Evolutionary conservation across 148 eudicot species (phyloP), one percentile per base, ranked within the genome.

Genomic region (Nepenthes mirabilis): DNA sequence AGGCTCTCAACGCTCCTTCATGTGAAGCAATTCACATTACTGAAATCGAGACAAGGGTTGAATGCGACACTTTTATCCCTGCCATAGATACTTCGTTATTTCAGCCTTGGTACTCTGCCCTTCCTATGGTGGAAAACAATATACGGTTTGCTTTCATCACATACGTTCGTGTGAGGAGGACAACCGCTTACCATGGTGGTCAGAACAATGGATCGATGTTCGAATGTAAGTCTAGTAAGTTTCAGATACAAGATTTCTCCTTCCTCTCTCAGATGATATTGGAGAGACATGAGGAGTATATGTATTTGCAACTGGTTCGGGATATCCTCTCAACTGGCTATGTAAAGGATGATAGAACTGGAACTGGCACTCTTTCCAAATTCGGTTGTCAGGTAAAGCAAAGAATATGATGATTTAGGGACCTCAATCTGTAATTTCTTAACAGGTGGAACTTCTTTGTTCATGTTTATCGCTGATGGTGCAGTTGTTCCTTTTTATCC

Each of bases 11-110:
- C 75, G 83, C 82, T 60, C 85, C 84, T 65, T 87, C 75, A 66
- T 89, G 97, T 68, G 91, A 86, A 59, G 97, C 97, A 14, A 79
- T 93, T 74, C 97, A 93, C 72, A 60, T 89, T 14, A 86, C 99
- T 2, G 91, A 86, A 65, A 89, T 93, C 59, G 85, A 82, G 78
- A 64, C 75, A 33, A 63, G 36, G 54, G 64, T 93, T 65, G 82
- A 82, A 60, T 93, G 99, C 73, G 99, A 93, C 67, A 93, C 95
- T 53, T 89, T 93, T 71, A 93, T 86, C 53, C 97, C 99, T 60
- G 36, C 72, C 12, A 70, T 86, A 69, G 82, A 93, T 63, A 59
- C 62, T 55, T 80, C 85, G 33, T 59, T 79, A 62, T 93, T 80
- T 76, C 82, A 78, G 49, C 99, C 90, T 14, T 93, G 99, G 99